Percentiles rank a stretch among this genome's conserved stretches.
Evolutionary conservation across 78 protist species (phyloP).

Genomic region (Tieghemostelium lacteum): DNA sequence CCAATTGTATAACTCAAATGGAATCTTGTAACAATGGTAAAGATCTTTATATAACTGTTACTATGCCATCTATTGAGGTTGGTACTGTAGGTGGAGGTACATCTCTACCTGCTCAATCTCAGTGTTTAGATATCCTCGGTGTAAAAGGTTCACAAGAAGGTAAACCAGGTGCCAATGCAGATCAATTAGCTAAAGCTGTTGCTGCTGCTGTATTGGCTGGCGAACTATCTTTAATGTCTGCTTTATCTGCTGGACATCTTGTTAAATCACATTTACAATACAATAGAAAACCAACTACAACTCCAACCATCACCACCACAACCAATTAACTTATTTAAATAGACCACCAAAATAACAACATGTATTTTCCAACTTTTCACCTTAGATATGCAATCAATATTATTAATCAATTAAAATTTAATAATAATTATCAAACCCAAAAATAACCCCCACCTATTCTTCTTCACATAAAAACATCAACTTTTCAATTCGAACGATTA

Average conservation of each 20-base stretch:
- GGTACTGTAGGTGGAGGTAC: constrained; percentile 99
- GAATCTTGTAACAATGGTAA: constrained; percentile 83
- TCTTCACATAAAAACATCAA: no score
- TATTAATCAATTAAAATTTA: no score
- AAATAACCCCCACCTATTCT: no score
- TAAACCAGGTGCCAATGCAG: constrained; percentile 78
- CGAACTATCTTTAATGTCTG: constrained; percentile 94
- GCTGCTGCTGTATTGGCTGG: constrained; percentile 95
- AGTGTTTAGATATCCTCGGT: constrained; percentile 88
- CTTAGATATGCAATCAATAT: no score
- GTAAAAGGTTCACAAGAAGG: constrained; percentile 64
- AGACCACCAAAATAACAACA: no score
- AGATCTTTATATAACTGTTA: constrained; percentile 83
- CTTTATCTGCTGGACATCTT: constrained; percentile 91
- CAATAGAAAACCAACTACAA: constrained; percentile 77
- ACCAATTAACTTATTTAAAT: no score
- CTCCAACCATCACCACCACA: not conserved
- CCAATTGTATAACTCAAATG: constrained; percentile 95
- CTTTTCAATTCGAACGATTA: no score
- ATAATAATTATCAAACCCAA: no score
- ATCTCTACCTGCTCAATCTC: constrained; percentile 88
- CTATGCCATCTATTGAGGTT: constrained; percentile 98
- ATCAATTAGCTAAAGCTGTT: constrained; percentile 88
- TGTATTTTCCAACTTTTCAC: no score
- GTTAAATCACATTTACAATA: constrained; percentile 87